These are phyloP conservation scores for Colletotrichum melonis DNA, from an alignment of 2,329 filamentous ascomycete species.

Conservation along the genomic window DNA sequence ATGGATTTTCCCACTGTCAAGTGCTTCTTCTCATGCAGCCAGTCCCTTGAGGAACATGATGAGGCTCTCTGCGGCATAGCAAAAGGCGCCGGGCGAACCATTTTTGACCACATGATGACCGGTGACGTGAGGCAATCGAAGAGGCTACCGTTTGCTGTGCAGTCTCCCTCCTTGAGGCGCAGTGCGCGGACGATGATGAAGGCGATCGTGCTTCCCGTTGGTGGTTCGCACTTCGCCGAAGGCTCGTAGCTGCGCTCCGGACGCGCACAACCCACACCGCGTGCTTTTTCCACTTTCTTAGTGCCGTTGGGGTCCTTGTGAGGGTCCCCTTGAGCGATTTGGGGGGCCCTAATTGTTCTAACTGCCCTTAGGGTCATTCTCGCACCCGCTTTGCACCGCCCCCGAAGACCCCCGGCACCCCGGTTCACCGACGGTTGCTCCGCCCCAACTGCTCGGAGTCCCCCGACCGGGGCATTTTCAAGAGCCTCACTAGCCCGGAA, in stretches of 20 bases:
- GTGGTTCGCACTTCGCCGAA: slow-evolving; percentile 15
- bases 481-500: slow-evolving; percentile 31
- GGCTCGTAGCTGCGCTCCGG: slow-evolving; percentile 1
- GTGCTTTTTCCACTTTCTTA: slow-evolving; percentile 25
- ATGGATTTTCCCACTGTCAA: not conserved
- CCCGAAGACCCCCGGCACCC: slow-evolving; percentile 13
- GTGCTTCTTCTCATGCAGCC: slow-evolving; percentile 4
- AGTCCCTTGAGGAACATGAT: not conserved
- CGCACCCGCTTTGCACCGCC: slow-evolving; percentile 8
- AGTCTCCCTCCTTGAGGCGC: slow-evolving; percentile 23
- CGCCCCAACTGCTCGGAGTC: slow-evolving; percentile 26
- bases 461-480: slow-evolving; percentile 6
- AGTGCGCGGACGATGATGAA: slow-evolving; percentile 24
- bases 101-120: slow-evolving; percentile 15
- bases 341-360: too few relatives aligned
- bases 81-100: slow-evolving; percentile 27
- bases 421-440: slow-evolving; percentile 27
- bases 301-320: not conserved
- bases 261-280: not conserved
- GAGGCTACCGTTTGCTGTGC: slow-evolving; percentile 13
- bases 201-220: slow-evolving; percentile 22
- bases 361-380: not conserved
- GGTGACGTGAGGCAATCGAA: slow-evolving; percentile 27
- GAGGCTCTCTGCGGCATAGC: slow-evolving; percentile 8
- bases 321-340: not conserved